Conservation (phyloP, 441 rosid genomes). For the Jatropha multifida region DNA sequence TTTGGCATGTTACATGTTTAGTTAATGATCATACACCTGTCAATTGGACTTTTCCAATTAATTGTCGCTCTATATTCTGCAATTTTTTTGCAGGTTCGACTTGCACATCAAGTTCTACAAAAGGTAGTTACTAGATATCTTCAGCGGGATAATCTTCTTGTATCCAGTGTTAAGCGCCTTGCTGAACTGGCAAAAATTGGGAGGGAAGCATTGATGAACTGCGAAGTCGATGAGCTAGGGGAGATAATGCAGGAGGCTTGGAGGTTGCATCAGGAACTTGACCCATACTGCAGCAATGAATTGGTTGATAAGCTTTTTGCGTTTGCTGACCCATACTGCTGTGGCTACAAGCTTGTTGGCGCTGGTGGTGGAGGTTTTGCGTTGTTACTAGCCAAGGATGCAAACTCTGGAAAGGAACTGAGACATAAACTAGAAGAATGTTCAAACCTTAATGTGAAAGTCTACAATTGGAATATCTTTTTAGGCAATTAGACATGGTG, state of each 20-base stretch:
- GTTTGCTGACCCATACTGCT: slow-evolving; percentile 65
- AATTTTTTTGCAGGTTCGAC: slow-evolving; percentile 64
- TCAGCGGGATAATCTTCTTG: slow-evolving; percentile 72
- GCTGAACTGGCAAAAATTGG: slow-evolving; percentile 78
- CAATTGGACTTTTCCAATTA: neutral
- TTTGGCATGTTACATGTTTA: neutral
- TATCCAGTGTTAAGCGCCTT: slow-evolving; percentile 83
- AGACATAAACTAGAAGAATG: slow-evolving; percentile 47
- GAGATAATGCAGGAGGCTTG: slow-evolving; percentile 90
- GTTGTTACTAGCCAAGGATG: slow-evolving; percentile 63
- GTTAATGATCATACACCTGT: neutral
- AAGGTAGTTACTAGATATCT: slow-evolving; percentile 89
- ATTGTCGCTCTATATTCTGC: neutral
- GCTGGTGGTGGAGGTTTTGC: slow-evolving; percentile 97
- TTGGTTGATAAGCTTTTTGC: slow-evolving; percentile 74
- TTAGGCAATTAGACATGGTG: slow-evolving; percentile 15
- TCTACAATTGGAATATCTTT: slow-evolving; percentile 64
- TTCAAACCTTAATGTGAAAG: slow-evolving; percentile 48
- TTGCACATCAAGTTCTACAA: slow-evolving; percentile 84
- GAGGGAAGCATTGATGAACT: slow-evolving; percentile 89
- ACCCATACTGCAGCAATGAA: slow-evolving; percentile 90
- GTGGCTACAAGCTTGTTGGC: slow-evolving; percentile 93
- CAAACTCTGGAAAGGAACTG: slow-evolving; percentile 46
- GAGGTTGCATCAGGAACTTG: slow-evolving; percentile 97
- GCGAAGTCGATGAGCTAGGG: slow-evolving; percentile 69